A percentile compares a stretch with the other conserved stretches of the same genome.
Conservation (phyloP, 192 early-diverging fungal species). For the Rhizophagus clarus region DNA sequence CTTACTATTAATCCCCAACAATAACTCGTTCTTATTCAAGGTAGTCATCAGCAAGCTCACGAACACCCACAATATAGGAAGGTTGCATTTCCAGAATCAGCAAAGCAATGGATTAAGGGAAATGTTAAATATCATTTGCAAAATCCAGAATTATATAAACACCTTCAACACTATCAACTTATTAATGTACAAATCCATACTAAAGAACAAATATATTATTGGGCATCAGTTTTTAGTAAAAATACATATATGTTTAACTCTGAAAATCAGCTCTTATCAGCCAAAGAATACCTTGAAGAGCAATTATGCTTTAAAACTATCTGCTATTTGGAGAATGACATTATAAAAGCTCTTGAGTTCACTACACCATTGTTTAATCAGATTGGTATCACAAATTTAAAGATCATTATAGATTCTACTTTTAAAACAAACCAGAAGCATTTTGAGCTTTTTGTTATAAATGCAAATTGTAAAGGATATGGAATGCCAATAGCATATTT, state of each 20-base stretch:
- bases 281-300: constrained; percentile 10
- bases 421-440: constrained; percentile 13
- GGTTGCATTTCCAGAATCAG: too few species aligned
- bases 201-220: constrained; percentile 10
- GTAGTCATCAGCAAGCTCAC: too few species aligned
- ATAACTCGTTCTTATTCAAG: not conserved
- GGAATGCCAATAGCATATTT: constrained; percentile 8
- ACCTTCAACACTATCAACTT: too few species aligned
- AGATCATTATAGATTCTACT: constrained; percentile 1
- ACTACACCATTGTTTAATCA: not conserved
- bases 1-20: constrained; percentile 11
- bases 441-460: constrained; percentile 24
- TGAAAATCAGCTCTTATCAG: constrained; percentile 12
- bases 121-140: too few species aligned
- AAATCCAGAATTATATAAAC: too few species aligned
- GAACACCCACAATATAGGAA: too few species aligned
- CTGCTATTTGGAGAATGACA: constrained; percentile 3
- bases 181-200: too few species aligned
- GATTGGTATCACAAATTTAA: not conserved
- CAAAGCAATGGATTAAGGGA: too few species aligned
- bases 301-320: not conserved
- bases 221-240: not conserved
- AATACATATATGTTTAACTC: constrained; percentile 2
- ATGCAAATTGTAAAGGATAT: constrained; percentile 6
- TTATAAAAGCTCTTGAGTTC: not conserved